phyloP scores from a whole-genome alignment of 2,329 filamentous ascomycete genomes.

The Penicillium oxalicum region DNA sequence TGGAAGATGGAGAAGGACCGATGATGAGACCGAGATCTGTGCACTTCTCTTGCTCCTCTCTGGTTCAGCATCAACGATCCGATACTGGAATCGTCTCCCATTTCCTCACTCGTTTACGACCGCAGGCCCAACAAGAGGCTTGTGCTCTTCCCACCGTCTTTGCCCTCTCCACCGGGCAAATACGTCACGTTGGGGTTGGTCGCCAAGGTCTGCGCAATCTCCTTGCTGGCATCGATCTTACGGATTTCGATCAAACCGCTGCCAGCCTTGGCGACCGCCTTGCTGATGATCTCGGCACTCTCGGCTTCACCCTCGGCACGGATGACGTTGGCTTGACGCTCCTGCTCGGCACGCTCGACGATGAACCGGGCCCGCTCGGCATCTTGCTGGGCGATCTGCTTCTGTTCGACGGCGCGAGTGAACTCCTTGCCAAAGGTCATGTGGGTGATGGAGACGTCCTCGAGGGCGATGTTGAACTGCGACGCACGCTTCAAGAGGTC shows the following conservation, averaged over 20 bases:
- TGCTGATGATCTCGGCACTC: conserved; percentile 90
- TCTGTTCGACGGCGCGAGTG: conserved; percentile 97
- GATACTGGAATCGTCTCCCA: conserved; percentile 8
- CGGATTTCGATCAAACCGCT: conserved; percentile 93
- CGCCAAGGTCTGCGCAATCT: conserved; percentile 86
- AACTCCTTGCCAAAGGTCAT: conserved; percentile 99
- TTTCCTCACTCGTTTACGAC: conserved; percentile 32
- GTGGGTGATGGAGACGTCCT: conserved; percentile 98
- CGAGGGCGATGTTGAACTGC: conserved; percentile 98
- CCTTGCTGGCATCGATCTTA: conserved; percentile 92
- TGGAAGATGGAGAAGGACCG: conserved; percentile 8
- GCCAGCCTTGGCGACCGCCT: conserved; percentile 85
- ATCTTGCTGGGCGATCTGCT: conserved; percentile 99
- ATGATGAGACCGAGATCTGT: background rate
- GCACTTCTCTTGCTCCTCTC: too few species aligned
- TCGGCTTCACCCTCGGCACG: conserved; percentile 96
- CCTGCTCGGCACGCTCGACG: conserved; percentile 97
- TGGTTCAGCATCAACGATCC: background rate
- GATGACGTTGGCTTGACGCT: conserved; percentile 97
- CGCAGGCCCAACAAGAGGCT: conserved; percentile 64
- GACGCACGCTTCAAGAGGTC: conserved; percentile 87
- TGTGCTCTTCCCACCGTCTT: conserved; percentile 56
- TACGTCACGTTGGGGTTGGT: conserved; percentile 94
- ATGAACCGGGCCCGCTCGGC: conserved; percentile 96
- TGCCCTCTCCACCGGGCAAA: conserved; percentile 64